These are phyloP conservation scores for Leishmania guyanensis DNA, from an alignment of 208 protist genomes.

Conservation along the genomic window DNA sequence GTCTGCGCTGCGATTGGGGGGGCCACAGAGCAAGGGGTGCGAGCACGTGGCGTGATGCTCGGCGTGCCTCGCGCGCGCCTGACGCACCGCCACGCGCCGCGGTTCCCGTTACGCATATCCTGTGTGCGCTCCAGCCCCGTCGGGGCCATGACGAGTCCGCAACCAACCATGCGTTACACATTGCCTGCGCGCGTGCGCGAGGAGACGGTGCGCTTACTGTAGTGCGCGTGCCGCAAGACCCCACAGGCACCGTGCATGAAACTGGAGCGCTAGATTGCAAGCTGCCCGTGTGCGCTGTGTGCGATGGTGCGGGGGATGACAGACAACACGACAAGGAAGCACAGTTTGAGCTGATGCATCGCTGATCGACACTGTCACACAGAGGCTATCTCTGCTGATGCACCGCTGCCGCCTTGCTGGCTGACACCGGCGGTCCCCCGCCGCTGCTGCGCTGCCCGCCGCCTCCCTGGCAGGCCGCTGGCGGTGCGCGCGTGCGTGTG, in stretches of 20 bases:
- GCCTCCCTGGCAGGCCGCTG: neutral
- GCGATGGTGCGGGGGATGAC: constrained; percentile 18
- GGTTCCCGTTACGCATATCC: constrained; percentile 31
- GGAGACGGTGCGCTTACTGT: constrained; percentile 13
- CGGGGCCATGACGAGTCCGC: constrained; percentile 32
- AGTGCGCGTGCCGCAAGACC: constrained; percentile 27
- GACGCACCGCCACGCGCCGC: constrained; percentile 23
- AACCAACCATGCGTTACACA: constrained; percentile 30
- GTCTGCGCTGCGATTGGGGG: constrained; percentile 8
- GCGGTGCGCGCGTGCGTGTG: neutral
- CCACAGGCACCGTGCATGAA: constrained; percentile 27
- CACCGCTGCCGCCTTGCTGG: neutral
- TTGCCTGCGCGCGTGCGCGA: neutral
- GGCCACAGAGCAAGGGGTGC: constrained; percentile 28
- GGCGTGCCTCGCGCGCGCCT: constrained; percentile 17
- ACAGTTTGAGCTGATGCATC: constrained; percentile 27
- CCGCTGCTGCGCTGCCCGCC: neutral
- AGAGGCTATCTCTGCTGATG: constrained; percentile 21
- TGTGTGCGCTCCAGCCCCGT: constrained; percentile 34
- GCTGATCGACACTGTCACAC: constrained; percentile 19
- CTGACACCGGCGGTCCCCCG: neutral
- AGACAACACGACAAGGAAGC: constrained; percentile 15
- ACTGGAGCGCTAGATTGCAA: constrained; percentile 18
- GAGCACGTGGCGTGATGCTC: constrained; percentile 19
- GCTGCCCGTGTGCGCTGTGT: neutral